A percentile compares a stretch with the other conserved stretches of the same genome.
Conservation (phyloP, 1,139 yeast species). For the Zygoascus meyerae region DNA sequence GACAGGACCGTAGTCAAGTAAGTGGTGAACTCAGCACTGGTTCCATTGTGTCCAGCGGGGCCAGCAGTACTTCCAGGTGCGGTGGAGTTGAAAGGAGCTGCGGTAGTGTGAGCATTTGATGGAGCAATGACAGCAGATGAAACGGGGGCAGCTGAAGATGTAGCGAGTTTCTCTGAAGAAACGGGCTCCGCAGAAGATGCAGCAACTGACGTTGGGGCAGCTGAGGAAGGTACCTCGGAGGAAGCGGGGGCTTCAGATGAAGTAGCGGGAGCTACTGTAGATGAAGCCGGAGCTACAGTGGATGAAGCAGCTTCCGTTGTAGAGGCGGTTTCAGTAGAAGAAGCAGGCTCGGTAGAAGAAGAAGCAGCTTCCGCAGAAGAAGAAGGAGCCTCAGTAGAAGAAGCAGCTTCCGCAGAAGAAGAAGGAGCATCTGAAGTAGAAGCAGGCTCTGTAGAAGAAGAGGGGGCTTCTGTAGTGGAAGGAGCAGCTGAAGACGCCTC, state of each 20-base stretch:
- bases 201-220: too few relatives aligned
- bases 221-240: constrained; percentile 13
- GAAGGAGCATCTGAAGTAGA: constrained; percentile 31
- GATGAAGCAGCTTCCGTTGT: not conserved
- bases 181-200: constrained; percentile 11
- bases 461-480: constrained; percentile 36
- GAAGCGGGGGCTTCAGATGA: constrained; percentile 10
- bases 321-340: constrained; percentile 8
- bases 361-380: constrained; percentile 12
- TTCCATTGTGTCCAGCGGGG: too few relatives aligned
- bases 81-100: constrained; percentile 1
- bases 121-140: constrained; percentile 13
- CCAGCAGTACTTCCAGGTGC: not conserved
- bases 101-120: too few relatives aligned
- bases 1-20: constrained; percentile 3
- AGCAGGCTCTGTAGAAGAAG: constrained; percentile 32
- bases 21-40: too few relatives aligned
- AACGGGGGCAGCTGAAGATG: constrained; percentile 12
- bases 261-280: constrained; percentile 9
- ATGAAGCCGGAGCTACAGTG: constrained; percentile 1
- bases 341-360: constrained; percentile 7
- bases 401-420: constrained; percentile 32
- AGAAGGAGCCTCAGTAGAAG: constrained; percentile 10
- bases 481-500: constrained; percentile 21
- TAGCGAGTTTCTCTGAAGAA: constrained; percentile 9